Base-by-base conservation (phyloP, 1,139 yeast genomes). In the Diutina ranongensis region DNA sequence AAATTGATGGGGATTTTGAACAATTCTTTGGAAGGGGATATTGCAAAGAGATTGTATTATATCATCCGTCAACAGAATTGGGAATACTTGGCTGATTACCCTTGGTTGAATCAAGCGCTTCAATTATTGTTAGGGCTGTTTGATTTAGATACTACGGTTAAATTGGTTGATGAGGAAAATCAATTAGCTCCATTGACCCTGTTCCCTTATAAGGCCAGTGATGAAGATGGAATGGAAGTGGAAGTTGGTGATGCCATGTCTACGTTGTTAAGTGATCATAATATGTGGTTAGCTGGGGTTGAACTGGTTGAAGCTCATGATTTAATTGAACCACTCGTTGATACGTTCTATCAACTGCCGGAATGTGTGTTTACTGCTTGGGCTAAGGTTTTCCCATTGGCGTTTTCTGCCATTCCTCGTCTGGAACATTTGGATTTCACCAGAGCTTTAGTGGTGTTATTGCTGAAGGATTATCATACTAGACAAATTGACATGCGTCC, bases 51-150 rank as follows among this genome's bases (percentile, higher is more conserved):
- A 50, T 66, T 94, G 40, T 81, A 83, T 53, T 94, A 92, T 55
- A 81, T 92, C 9, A 74, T 94, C 32, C 72, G 92, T 35, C 97
- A 92, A 54, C 98, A 94, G 59, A 92, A 87, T 57, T 94, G 99
- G 99, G 98, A 94, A 59, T 83, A 76, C 55, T 69, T 94, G 45
- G 92, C 95, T 0, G 97, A 89, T 53, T 84, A 84, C 56, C 88
- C 89, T 45, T 94, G 98, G 98, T 66, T 89, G 50, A 87, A 88
- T 58, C 98, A 92, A 61, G 98, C 95, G 0, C 67, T 87, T 35
- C 97, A 92, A 58, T 64, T 94, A 40, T 65, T 94, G 12, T 85
- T 83, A 57, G 95, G 94, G 0, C 74, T 95, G 0, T 77, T 87
- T 54, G 82, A 80, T 48, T 62, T 62, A 41, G 74, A 74, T 1